phyloP scores from a whole-genome alignment of 495 filamentous ascomycete species.

The Durotheca rogersii region DNA sequence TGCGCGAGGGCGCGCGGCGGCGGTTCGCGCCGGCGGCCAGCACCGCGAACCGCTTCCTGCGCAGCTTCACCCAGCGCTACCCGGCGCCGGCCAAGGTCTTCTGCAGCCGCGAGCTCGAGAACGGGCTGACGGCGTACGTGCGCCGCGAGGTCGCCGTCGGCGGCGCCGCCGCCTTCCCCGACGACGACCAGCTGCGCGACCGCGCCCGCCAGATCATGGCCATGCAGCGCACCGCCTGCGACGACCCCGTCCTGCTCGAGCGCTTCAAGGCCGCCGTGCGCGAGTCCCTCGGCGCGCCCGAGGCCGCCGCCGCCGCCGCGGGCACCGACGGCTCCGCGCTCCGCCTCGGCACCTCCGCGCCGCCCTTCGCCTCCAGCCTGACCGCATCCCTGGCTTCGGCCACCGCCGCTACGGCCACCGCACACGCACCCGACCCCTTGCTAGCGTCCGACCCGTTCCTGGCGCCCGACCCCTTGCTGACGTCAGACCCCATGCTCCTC shows the following conservation, averaged over 20 bases:
- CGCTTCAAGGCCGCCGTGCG: conserved; percentile 49
- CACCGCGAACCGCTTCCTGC: conserved; percentile 45
- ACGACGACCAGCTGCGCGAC: conserved; percentile 41
- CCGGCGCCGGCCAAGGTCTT: conserved; percentile 48
- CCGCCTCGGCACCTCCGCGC: conserved; percentile 1
- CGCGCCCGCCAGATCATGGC: conserved; percentile 48
- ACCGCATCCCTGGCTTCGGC: conserved; percentile 13
- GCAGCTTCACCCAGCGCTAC: conserved; percentile 36
- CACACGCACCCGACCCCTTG: conserved; percentile 4
- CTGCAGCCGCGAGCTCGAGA: conserved; percentile 55
- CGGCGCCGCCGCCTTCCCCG: conserved; percentile 35
- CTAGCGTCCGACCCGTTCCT: conserved; percentile 11
- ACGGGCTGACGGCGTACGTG: conserved; percentile 46
- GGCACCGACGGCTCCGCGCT: background rate
- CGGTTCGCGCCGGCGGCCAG: conserved; percentile 38
- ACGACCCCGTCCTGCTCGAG: conserved; percentile 48
- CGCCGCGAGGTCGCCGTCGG: conserved; percentile 28
- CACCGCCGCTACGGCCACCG: conserved; percentile 9
- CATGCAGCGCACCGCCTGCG: conserved; percentile 45
- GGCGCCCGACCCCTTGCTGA: conserved; percentile 7
- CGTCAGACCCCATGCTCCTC: conserved; percentile 16
- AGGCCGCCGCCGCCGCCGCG: background rate
- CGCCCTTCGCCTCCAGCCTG: conserved; percentile 3
- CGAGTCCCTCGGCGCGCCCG: conserved; percentile 11
- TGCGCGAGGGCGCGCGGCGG: conserved; percentile 39